These are phyloP conservation scores for Acidiella bohemica DNA, from an alignment of 495 filamentous ascomycete species.

Conservation along the genomic window DNA sequence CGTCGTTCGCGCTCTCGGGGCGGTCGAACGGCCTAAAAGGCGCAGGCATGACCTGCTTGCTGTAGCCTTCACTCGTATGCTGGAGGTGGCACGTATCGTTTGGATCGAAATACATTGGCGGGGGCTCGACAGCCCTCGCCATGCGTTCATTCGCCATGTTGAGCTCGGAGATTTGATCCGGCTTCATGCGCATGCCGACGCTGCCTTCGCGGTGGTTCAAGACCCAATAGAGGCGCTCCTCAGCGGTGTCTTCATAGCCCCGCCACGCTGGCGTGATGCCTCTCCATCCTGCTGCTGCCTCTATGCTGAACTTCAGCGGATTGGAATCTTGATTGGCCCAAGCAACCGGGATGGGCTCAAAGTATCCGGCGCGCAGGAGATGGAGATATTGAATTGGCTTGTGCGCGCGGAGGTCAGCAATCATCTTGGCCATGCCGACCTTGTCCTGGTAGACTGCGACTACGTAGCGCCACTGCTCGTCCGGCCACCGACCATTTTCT, in stretches of 20 bases:
- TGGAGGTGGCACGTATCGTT: conserved; percentile 33
- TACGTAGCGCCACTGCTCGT: conserved; percentile 27
- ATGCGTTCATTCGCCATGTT: conserved; percentile 32
- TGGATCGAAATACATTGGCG: conserved; percentile 28
- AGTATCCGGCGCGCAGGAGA: conserved; percentile 36
- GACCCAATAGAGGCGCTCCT: conserved; percentile 39
- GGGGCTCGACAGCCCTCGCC: conserved; percentile 32
- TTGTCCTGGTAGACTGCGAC: conserved; percentile 32
- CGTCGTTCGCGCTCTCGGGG: conserved; percentile 28
- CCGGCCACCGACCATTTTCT: conserved; percentile 34
- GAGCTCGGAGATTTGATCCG: conserved; percentile 33
- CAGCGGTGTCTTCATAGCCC: conserved; percentile 36
- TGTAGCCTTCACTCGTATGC: conserved; percentile 31
- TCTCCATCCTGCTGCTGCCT: conserved; percentile 34
- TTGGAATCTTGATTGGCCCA: conserved; percentile 33
- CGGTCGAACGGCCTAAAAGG: conserved; percentile 28
- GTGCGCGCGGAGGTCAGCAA: conserved; percentile 29
- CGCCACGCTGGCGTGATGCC: conserved; percentile 37
- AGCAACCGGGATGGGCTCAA: conserved; percentile 36
- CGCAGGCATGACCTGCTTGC: conserved; percentile 33
- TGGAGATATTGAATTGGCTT: conserved; percentile 35
- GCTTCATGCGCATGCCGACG: conserved; percentile 29
- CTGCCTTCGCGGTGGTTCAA: conserved; percentile 32
- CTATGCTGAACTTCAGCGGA: conserved; percentile 35
- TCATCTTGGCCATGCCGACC: conserved; percentile 31